phyloP scores from a whole-genome alignment of 2,329 filamentous ascomycete genomes.

The Thyridium curvatum region DNA sequence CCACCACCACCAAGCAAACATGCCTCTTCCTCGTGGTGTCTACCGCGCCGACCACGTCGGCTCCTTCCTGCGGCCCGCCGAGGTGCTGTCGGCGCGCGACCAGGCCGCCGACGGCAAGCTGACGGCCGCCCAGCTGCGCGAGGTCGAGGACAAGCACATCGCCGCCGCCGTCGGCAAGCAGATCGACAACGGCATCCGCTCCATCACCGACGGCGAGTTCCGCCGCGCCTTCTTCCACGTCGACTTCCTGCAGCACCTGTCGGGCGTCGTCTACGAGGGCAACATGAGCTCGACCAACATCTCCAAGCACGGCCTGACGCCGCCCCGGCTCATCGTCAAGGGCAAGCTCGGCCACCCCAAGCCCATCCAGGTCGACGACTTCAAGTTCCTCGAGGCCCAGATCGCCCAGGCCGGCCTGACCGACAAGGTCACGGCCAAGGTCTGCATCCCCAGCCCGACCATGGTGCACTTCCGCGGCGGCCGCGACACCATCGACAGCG shows the following conservation, averaged over 20 bases:
- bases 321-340: constrained; percentile 46
- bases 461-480: constrained; percentile 55
- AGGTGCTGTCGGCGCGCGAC: constrained; percentile 41
- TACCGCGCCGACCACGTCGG: constrained; percentile 51
- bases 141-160: constrained; percentile 44
- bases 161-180: constrained; percentile 40
- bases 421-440: constrained; percentile 38
- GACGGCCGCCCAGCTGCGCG: constrained; percentile 35
- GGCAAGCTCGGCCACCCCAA: constrained; percentile 47
- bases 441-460: constrained; percentile 52
- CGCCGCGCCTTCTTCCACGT: constrained; percentile 52
- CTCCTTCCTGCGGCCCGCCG: constrained; percentile 44
- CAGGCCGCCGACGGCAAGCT: constrained; percentile 36
- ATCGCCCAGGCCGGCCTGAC: constrained; percentile 26
- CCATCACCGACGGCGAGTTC: constrained; percentile 51
- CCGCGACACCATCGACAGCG: constrained; percentile 43
- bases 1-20: constrained; percentile 11
- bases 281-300: constrained; percentile 31
- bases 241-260: constrained; percentile 49
- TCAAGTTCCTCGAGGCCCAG: constrained; percentile 42
- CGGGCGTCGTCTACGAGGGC: constrained; percentile 45
- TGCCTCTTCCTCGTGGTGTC: constrained; percentile 33
- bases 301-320: constrained; percentile 42
- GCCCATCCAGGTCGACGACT: constrained; percentile 50
- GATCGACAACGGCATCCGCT: constrained; percentile 38